These are phyloP conservation scores for Eruca vesicaria DNA, from an alignment of 441 rosid genomes.

Conservation along the genomic window DNA sequence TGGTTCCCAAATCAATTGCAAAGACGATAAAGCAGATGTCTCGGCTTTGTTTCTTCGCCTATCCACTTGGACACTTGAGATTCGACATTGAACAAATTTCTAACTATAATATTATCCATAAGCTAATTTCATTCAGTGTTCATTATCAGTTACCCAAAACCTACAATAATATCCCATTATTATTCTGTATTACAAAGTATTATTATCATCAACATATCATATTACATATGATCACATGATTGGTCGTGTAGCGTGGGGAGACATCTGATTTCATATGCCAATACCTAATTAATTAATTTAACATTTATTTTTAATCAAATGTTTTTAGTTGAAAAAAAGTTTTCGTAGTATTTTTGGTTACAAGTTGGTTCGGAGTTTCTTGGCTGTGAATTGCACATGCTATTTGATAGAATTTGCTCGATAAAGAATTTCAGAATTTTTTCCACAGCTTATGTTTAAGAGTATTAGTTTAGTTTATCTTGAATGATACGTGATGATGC, in stretches of 20 bases:
- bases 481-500: too few species aligned
- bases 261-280: constrained; percentile 17
- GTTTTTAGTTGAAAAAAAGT: too few species aligned
- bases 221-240: constrained; percentile 38
- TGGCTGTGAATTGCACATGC: too few species aligned
- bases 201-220: constrained; percentile 14
- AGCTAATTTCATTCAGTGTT: constrained; percentile 2
- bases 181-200: constrained; percentile 11
- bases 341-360: too few species aligned
- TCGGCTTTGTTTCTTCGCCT: constrained; percentile 20
- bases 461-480: too few species aligned
- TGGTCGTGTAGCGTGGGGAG: constrained; percentile 17
- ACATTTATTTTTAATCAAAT: too few species aligned
- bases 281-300: constrained; percentile 16
- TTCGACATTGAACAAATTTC: constrained; percentile 31
- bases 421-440: too few species aligned
- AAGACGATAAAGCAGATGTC: constrained; percentile 27
- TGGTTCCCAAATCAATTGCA: too few species aligned
- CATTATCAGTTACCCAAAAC: constrained; percentile 33
- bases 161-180: constrained; percentile 10
- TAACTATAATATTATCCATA: neutral
- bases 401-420: too few species aligned
- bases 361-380: too few species aligned
- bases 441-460: too few species aligned
- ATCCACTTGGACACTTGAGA: constrained; percentile 22